Percentiles rank a stretch among this genome's conserved stretches.
phyloP scores from a whole-genome alignment of 768 basidiomycete species.

The Pleurotus tuoliensis region DNA sequence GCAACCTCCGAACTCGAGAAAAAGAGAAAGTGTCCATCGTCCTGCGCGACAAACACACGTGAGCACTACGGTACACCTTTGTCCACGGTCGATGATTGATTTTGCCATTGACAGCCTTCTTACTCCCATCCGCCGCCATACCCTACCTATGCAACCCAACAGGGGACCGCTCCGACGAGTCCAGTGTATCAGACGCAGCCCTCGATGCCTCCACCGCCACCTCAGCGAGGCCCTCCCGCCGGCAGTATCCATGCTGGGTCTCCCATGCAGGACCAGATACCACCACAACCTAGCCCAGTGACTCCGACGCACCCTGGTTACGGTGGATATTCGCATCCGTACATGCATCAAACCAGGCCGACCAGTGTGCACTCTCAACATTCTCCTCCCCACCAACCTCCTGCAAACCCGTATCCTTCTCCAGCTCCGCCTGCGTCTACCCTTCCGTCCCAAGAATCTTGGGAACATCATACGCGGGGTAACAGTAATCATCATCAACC shows the following conservation, averaged over 20 bases:
- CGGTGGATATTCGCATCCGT: slow-evolving; percentile 24
- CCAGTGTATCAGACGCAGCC: slow-evolving; percentile 5
- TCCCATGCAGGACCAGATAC: slow-evolving; percentile 9
- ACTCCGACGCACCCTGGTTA: slow-evolving; percentile 31
- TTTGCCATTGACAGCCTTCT: background rate
- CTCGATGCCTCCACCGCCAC: slow-evolving; percentile 13
- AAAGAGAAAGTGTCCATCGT: slow-evolving; percentile 40
- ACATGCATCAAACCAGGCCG: slow-evolving; percentile 24
- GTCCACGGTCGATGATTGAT: background rate
- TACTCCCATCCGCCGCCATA: background rate
- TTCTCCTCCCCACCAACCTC: slow-evolving; percentile 19
- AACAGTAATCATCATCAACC: slow-evolving; percentile 19
- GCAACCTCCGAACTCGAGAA: slow-evolving; percentile 28
- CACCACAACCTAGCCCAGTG: slow-evolving; percentile 28
- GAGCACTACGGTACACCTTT: slow-evolving; percentile 21
- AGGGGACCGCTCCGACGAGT: slow-evolving; percentile 3
- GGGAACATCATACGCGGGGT: slow-evolving; percentile 24
- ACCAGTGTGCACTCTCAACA: slow-evolving; percentile 14
- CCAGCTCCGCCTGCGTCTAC: slow-evolving; percentile 36
- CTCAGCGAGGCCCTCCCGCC: slow-evolving; percentile 6
- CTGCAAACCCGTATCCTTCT: slow-evolving; percentile 43
- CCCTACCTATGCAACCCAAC: background rate
- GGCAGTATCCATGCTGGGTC: slow-evolving; percentile 4
- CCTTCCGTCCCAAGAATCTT: slow-evolving; percentile 36
- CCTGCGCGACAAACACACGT: slow-evolving; percentile 50